These are phyloP conservation scores for Penicillium sp. DNA, from an alignment of 2,329 filamentous ascomycete genomes.

Conservation along the genomic window DNA sequence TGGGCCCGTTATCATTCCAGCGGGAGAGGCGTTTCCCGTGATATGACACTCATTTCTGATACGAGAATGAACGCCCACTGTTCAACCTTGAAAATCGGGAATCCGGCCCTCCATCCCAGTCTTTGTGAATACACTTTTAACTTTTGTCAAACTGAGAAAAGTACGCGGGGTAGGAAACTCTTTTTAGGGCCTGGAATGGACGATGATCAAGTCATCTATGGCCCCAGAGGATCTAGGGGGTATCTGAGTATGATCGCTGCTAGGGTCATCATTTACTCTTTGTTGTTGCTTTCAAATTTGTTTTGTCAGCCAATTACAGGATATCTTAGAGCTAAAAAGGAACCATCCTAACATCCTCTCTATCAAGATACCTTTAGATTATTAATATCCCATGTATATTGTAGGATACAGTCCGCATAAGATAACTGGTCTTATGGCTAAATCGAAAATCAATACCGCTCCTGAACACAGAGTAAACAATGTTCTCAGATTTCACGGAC, in stretches of 20 bases:
- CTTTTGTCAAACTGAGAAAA: background rate
- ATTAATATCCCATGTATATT: too few relatives aligned
- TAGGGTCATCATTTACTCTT: slow-evolving; percentile 2
- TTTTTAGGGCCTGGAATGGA: background rate
- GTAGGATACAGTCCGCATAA: background rate
- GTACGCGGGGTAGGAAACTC: background rate
- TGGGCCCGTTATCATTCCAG: slow-evolving; percentile 9
- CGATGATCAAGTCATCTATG: background rate
- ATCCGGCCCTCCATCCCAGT: background rate
- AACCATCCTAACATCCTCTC: background rate
- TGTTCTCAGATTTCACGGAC: background rate
- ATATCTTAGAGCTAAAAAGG: background rate
- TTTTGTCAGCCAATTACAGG: background rate
- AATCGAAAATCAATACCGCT: background rate
- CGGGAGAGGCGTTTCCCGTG: slow-evolving; percentile 23
- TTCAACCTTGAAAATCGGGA: background rate
- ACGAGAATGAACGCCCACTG: background rate
- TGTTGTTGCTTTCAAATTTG: background rate
- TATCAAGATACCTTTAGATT: too few relatives aligned
- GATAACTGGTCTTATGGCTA: background rate
- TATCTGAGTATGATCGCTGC: background rate
- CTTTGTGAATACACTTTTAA: background rate
- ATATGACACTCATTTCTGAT: slow-evolving; percentile 6
- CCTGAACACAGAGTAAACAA: background rate
- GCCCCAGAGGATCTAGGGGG: background rate